phyloP scores from a whole-genome alignment of 805 yeast species.

The Ogataea trehaloabstinens region DNA sequence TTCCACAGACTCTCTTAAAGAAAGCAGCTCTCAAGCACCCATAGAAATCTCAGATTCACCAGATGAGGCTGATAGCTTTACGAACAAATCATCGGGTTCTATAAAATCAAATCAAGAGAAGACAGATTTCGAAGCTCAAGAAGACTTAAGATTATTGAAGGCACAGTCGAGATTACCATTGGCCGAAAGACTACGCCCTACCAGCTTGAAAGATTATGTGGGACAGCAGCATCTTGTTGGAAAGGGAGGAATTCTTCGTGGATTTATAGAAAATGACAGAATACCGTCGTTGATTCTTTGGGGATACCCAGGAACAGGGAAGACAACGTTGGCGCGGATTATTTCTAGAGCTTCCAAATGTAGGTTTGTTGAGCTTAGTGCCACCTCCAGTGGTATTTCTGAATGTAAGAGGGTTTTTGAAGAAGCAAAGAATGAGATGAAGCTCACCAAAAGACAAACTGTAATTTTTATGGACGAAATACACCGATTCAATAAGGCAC shows the following conservation, averaged over 20 bases:
- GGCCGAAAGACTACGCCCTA: conserved; percentile 84
- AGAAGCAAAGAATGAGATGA: conserved; percentile 44
- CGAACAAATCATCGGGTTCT: background rate
- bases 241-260: conserved; percentile 58
- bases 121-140: conserved; percentile 10
- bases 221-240: conserved; percentile 85
- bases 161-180: conserved; percentile 45
- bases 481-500: conserved; percentile 80
- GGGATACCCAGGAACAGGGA: conserved; percentile 98
- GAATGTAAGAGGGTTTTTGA: conserved; percentile 67
- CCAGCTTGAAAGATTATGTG: conserved; percentile 60
- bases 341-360: conserved; percentile 54
- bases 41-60: conserved; percentile 4
- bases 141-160: conserved; percentile 18
- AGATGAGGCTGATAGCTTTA: conserved; percentile 3
- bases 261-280: conserved; percentile 59
- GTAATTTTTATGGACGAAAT: conserved; percentile 89
- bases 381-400: conserved; percentile 66
- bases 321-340: conserved; percentile 69
- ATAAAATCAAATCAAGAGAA: background rate
- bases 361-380: conserved; percentile 77
- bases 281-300: conserved; percentile 85
- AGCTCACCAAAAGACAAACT: conserved; percentile 50
- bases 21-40: background rate
- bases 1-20: background rate